Conservation (phyloP, 352 stramenopile species). For the Elongisporangium senticosum region DNA sequence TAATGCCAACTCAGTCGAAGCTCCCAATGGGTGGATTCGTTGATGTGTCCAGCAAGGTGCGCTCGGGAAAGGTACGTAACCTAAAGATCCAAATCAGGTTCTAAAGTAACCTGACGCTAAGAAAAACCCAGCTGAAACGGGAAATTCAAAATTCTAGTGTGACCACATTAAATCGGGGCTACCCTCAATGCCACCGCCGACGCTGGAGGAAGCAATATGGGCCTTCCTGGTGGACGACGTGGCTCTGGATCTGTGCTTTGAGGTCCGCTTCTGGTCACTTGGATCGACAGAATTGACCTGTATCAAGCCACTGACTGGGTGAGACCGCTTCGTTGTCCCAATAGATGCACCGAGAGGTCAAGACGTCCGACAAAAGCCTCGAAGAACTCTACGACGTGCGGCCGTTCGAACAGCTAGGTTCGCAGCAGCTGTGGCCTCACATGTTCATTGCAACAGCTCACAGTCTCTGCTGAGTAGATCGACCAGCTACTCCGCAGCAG, state of each 20-base stretch:
- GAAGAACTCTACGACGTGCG: slow-evolving; percentile 72
- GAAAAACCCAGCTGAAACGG: neutral
- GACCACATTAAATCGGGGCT: neutral
- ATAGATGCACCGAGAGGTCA: slow-evolving; percentile 60
- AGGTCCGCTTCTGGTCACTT: slow-evolving; percentile 18
- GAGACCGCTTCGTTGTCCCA: neutral
- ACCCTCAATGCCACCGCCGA: neutral
- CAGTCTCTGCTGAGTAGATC: slow-evolving; percentile 9
- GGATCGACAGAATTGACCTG: neutral
- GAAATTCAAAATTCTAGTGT: neutral
- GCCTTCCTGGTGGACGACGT: slow-evolving; percentile 55
- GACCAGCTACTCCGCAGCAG: slow-evolving; percentile 22
- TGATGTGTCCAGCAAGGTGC: neutral
- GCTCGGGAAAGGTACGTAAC: too few species aligned
- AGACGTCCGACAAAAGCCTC: slow-evolving; percentile 51
- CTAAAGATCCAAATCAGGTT: neutral
- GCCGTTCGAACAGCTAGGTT: slow-evolving; percentile 38
- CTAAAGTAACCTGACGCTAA: neutral
- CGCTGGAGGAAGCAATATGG: slow-evolving; percentile 46
- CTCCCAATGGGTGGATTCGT: neutral
- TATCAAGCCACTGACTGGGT: neutral
- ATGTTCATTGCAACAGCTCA: neutral
- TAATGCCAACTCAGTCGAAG: too few species aligned
- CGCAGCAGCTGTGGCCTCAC: neutral
- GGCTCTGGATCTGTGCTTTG: slow-evolving; percentile 62